Conservation (phyloP, 2,329 filamentous ascomycete genomes). For the Didymosphaeria variabile region DNA sequence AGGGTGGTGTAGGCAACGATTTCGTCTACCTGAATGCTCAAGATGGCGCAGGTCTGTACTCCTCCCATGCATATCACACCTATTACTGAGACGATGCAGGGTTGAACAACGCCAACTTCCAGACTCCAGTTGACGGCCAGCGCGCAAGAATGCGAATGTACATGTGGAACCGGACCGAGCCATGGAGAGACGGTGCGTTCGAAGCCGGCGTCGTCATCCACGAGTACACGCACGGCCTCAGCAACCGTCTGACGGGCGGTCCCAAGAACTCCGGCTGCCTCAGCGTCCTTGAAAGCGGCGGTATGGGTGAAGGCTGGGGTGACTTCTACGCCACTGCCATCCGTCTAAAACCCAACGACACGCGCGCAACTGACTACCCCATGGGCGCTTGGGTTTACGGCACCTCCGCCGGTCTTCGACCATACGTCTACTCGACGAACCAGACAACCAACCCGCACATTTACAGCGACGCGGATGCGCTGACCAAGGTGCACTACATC, state of each 20-base stretch:
- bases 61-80: not conserved
- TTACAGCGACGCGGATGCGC: conserved; percentile 56
- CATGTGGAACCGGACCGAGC: conserved; percentile 61
- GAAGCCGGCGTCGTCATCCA: conserved; percentile 69
- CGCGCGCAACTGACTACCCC: conserved; percentile 56
- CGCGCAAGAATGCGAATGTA: conserved; percentile 67
- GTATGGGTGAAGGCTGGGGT: conserved; percentile 68
- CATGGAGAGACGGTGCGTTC: conserved; percentile 64
- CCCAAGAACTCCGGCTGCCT: conserved; percentile 64
- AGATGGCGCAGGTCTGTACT: conserved; percentile 63
- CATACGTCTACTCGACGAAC: conserved; percentile 62
- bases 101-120: conserved; percentile 66
- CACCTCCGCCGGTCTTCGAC: conserved; percentile 57
- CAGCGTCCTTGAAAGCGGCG: conserved; percentile 58
- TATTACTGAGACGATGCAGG: conserved; percentile 50
- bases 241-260: conserved; percentile 67
- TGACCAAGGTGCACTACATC: conserved; percentile 57
- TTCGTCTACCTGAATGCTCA: conserved; percentile 66
- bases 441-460: conserved; percentile 60
- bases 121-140: conserved; percentile 62
- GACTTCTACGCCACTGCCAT: conserved; percentile 65
- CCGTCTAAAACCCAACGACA: conserved; percentile 58
- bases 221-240: conserved; percentile 56
- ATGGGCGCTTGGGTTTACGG: conserved; percentile 63
- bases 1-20: conserved; percentile 62